Evolutionary conservation across 768 basidiomycete genomes (phyloP).

Genomic region (Suillus occidentalis): DNA sequence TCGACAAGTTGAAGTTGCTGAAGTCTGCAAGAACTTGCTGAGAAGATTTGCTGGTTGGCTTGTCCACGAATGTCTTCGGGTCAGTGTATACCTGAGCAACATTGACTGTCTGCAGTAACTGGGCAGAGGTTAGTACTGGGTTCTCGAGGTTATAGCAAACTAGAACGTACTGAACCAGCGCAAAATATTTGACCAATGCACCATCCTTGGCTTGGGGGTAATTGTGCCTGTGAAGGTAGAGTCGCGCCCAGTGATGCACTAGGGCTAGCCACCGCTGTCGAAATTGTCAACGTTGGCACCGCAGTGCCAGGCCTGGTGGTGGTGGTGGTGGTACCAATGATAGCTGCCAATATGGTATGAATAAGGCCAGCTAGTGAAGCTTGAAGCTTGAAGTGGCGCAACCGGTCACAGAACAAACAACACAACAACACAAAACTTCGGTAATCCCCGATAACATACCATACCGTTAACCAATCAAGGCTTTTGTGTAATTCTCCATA

Average conservation of each 20-base stretch:
- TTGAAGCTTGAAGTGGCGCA: no score
- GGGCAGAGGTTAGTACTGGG: slow-evolving; percentile 1
- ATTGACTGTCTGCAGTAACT: slow-evolving; percentile 87
- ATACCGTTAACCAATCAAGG: no score
- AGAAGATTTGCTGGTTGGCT: slow-evolving; percentile 72
- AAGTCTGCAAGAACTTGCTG: slow-evolving; percentile 74
- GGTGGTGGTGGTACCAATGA: slow-evolving; percentile 13
- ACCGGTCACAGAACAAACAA: no score
- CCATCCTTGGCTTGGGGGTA: slow-evolving; percentile 75
- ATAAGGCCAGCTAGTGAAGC: slow-evolving; percentile 10
- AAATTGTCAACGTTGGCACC: slow-evolving; percentile 41
- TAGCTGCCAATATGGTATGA: slow-evolving; percentile 16
- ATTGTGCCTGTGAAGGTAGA: slow-evolving; percentile 64
- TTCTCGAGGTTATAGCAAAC: not conserved
- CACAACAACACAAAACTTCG: no score
- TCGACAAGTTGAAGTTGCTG: slow-evolving; percentile 34
- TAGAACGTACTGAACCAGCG: slow-evolving; percentile 59
- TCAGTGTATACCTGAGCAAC: slow-evolving; percentile 74
- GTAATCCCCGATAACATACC: no score
- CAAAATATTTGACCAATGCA: slow-evolving; percentile 80
- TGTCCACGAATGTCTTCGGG: slow-evolving; percentile 87
- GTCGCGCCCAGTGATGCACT: slow-evolving; percentile 49
- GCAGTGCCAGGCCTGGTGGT: slow-evolving; percentile 18
- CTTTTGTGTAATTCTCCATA: no score
- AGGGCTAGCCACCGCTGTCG: slow-evolving; percentile 66